Evolutionary conservation across 495 filamentous ascomycete genomes (phyloP), one percentile per base, ranked within the genome.

Genomic region (Penicillium macrosclerotiorum): DNA sequence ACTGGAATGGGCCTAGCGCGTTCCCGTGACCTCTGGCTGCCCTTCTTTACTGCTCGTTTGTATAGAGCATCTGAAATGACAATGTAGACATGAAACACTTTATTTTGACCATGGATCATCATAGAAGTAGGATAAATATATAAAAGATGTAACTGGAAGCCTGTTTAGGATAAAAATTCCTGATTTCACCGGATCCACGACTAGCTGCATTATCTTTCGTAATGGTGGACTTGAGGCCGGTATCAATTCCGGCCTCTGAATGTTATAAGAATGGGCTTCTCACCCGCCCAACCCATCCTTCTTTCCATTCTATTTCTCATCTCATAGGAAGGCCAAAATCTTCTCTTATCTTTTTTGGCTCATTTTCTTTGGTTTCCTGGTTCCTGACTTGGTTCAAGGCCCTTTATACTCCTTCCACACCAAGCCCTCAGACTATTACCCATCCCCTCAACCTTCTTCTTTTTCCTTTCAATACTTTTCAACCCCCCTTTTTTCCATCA

Each of bases 201-300:
- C 17, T 47, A 56, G 43, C 56, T 45, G 33, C 44, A 51, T 55
- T 63, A 60, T 59, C 31, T 69, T 65, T 60, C 54, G 68, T 71
- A 66, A 53, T 36, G 59, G 24, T 31, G 29, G 35, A 32, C 45
- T 33, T 55, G 57, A 49, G 48, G 46, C 35, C 43, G 58, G 41
- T 49, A 58, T 42, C 52, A 51, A 76, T 76, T 75, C 80, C 80
- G 79, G 79, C 80, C 78, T 73, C 71, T 50, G 50, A 57, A 65
- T 68, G 75, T 80, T 79, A 74, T 74, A 74, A 77, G 70, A 71
- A 67, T 63, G 59, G 40, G 53, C 53, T 63, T 45, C 52, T 53
- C 55, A 57, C 59, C 64, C 60, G 56, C 59, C 46, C 47, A 51
- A 60, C 54, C 52, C 19, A 50, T 46, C 33, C 24, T 34, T 33